Evolutionary conservation across 2,329 filamentous ascomycete genomes (phyloP), one percentile per base, ranked within the genome.

Genomic region (Arthroderma uncinatum): DNA sequence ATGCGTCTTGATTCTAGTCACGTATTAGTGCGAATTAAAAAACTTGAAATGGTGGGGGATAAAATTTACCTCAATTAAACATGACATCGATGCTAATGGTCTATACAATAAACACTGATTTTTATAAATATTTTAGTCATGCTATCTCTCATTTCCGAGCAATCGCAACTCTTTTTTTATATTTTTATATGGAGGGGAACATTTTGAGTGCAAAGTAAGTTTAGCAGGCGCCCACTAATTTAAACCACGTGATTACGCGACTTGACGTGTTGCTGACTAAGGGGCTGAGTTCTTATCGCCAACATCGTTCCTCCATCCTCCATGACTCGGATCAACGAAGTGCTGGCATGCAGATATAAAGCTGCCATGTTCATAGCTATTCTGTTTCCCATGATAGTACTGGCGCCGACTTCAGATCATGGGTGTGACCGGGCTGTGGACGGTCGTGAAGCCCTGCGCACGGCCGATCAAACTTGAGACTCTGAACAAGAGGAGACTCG

Each of bases 381-480:
- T 50, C 14, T 33, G 12, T 30, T 33, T 28, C 25, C 14, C 23
- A 34, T 33, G 25, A 25, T 23, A 33, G 34, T 23, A 19, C 33
- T 39, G 28, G 39, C 12, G 33, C 52, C 37, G 39, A 10, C 25
- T 39, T 14, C 36, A 39, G 28, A 56, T 36, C 44, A 98, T 98
- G 93, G 93, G 93, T 84, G 93, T 98, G 62, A 95, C 92, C 68
- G 91, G 91, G 63, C 88, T 98, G 63, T 98, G 93, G 93, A 92
- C 89, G 62, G 89, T 98, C 55, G 79, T 97, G 62, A 89, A 95
- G 74, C 93, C 93, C 48, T 96, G 90, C 69, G 93, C 93, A 52
- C 87, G 93, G 37, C 94, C 93, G 19, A 95, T 94, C 61, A 96
- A 95, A 72, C 86, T 98, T 65, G 91, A 94, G 65, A 95, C 92